Base-by-base conservation (phyloP, 176 grass and related monocot genomes). In the Bonia amplexicaulis region DNA sequence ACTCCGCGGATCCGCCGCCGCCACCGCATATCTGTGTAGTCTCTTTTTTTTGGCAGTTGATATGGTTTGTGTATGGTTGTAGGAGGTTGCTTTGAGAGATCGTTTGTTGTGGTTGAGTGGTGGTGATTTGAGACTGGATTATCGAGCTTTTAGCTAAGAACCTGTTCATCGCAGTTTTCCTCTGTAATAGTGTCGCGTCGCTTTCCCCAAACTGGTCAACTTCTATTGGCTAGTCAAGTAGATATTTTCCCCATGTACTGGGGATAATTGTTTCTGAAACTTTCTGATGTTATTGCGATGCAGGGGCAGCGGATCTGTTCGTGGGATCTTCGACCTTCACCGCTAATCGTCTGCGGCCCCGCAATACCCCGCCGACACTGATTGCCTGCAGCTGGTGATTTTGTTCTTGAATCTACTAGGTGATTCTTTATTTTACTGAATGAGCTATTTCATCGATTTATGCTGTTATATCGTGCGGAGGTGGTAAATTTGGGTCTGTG, bases 221-320 rank as follows among this genome's bases (percentile, higher is more conserved):
- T 69, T 78, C 48, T 87, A 31, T 22, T 76, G 71, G 10, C 9
- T 13, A 19, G 62, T 31, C 70, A n/a, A 86, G 11, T 78, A 82
- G 71, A 65, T 82, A 76, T 85, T 85, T 68, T 67, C 17, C 66
- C 47, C 57, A 71, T 71, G 49, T 71, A 27, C 55, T 53, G 58
- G 29, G 5, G 69, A 6, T 42, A 31, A 37, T 71, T 51, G 35
- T 61, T 64, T 66, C 47, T 82, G 70, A 41, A 45, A 63, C 66
- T 68, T 64, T 73, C 47, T 82, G 76, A 39, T 86, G 22, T 83
- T 79, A 47, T 5, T 68, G 44, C 26, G 44, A 44, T 66, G 80
- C 85, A 84, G 85, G 84, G 52, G 85, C 55, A 75, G 74, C 11
- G 9, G 51, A 83, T 74, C 67, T 13, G 42, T 80, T 61, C 0